Base-by-base conservation (phyloP, 164 flowering plant genomes). In the Berberis vulgaris region DNA sequence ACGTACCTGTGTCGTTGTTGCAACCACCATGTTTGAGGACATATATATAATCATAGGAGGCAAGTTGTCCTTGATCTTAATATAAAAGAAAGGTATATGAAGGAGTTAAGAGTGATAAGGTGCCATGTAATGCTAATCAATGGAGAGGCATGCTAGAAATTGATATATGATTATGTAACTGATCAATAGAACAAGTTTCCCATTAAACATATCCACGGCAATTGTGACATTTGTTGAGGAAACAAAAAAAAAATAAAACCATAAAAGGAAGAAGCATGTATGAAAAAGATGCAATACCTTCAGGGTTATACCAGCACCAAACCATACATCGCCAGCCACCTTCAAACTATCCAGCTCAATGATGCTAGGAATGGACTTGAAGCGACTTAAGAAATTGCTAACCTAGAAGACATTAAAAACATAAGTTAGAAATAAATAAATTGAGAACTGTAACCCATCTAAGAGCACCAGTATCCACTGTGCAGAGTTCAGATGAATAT, bases 271-370 rank as follows among this genome's bases (percentile, higher is more conserved):
- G 2, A 47, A 4, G 7, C 1, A 47, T 11, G 10, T 6, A 11
- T 47, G 7, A 6, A 47, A 47, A 2, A 47, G 50, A 7, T 47
- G 50, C 4, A 47, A 47, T 88, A 94, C 98, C 98, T 91, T 91
- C 54, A 94, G 89, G 59, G 67, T 72, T 47, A 89, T 65, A 39
- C 74, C 76, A 70, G 86, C 69, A 49, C 99, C 99, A 76, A 94
- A 94, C 96, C 88, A 94, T 2, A 91, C 97, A 82, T 94, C 99
- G 59, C 99, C 99, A 26, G 82, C 26, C 68, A 94, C 96, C 79
- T 86, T 89, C 72, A 94, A 76, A 80, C 85, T 82, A 73, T 94
- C 96, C 46, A 94, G 91, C 55, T 73, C 91, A 76, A 91, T 67
- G 65, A 94, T 87, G 74, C 97, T 91, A 45, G 99, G 99, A 63